Base-by-base conservation (phyloP, 2,329 filamentous ascomycete genomes). In the Phyllosticta ampelicida region DNA sequence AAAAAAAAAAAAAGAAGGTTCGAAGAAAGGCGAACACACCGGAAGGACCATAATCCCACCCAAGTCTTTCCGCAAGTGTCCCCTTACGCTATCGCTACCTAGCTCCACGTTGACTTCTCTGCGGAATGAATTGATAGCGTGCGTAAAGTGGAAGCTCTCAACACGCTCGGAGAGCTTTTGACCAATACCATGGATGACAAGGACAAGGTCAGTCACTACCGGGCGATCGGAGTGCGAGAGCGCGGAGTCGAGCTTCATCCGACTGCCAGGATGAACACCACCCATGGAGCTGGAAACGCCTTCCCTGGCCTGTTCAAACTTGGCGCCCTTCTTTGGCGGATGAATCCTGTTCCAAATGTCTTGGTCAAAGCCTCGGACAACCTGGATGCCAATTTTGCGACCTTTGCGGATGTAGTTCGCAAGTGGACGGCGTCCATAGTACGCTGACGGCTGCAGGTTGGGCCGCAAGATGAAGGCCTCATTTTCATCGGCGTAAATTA, bases 131-230 rank as follows among this genome's bases (percentile, higher is more conserved):
- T 96, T 97, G 69, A 97, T 92, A 5, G 90, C 89, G 70, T 97
- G 92, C 0, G 94, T 99, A 66, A 99, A 99, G 70, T 97, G 90
- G 66, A 91, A 99, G 65, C 90, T 96, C 71, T 97, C 92, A 61
- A 97, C 89, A 11, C 91, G 81, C 69, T 99, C 90, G 0, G 91
- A 95, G 54, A 97, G 80, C 70, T 99, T 97, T 70, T 99, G 94
- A 0, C 94, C 94, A 62, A 99, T 97, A 1, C 94, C 94, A 67
- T 99, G 94, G 50, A 94, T 88, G 9, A 97, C 89, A 4, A 99
- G 78, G 1, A 97, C 82, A 8, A 99, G 77, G 67, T 99, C 94
- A 0, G 87, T 92, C 5, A 95, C 88, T 61, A 85, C 83, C 1
- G 84, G 84, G 26, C 68, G 84, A 79, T 69, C 89, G 78, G 64